phyloP scores from a whole-genome alignment of 2,329 filamentous ascomycete species.

The Verticillium isaacii region DNA sequence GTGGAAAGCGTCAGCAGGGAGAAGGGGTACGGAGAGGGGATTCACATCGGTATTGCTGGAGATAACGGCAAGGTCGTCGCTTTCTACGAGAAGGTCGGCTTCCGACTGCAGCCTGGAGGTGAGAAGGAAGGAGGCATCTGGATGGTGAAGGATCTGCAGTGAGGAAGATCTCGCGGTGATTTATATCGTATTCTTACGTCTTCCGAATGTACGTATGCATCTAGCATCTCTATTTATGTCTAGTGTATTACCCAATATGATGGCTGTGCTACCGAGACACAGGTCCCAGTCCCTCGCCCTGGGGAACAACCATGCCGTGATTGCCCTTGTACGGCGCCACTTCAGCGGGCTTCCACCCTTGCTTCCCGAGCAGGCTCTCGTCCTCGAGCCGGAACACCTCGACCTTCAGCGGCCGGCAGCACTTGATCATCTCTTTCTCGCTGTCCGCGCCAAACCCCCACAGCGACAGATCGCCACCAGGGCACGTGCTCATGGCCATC shows the following conservation, averaged over 20 bases:
- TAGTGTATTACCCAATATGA: too few relatives aligned
- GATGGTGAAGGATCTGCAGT: constrained; percentile 35
- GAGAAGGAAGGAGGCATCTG: constrained; percentile 28
- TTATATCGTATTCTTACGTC: too few relatives aligned
- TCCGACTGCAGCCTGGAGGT: constrained; percentile 30
- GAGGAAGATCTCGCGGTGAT: background rate
- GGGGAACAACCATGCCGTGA: constrained; percentile 53
- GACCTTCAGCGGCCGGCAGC: constrained; percentile 69
- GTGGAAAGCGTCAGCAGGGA: constrained; percentile 28
- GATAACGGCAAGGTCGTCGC: constrained; percentile 43
- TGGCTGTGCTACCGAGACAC: background rate
- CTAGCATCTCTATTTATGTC: too few relatives aligned
- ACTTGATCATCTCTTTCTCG: constrained; percentile 63
- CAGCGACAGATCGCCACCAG: constrained; percentile 74
- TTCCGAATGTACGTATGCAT: too few relatives aligned
- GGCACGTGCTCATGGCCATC: constrained; percentile 62
- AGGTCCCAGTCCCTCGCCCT: constrained; percentile 3
- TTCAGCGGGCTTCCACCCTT: constrained; percentile 59
- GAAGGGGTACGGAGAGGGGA: constrained; percentile 26
- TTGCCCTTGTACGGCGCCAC: constrained; percentile 57
- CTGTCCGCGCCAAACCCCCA: constrained; percentile 73
- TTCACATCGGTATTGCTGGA: constrained; percentile 37
- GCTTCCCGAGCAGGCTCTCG: constrained; percentile 39
- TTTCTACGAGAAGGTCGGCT: constrained; percentile 44
- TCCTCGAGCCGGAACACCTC: constrained; percentile 64